Percentiles rank a stretch among this genome's conserved stretches.
Evolutionary conservation across 495 filamentous ascomycete genomes (phyloP).

Genomic region (Lepraria neglecta): DNA sequence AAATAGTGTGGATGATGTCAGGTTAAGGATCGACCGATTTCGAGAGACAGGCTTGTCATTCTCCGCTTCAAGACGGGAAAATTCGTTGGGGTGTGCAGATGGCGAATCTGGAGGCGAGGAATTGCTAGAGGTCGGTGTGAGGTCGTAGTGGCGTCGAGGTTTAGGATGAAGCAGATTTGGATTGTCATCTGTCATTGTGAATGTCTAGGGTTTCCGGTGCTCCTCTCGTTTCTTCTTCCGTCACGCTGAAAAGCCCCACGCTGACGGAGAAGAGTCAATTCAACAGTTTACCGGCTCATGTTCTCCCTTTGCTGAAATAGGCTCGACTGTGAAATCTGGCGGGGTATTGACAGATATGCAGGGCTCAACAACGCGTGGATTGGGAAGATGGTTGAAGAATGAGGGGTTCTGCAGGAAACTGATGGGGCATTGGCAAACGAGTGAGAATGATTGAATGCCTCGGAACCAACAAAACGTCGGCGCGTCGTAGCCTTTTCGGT

Average conservation of each 20-base stretch:
- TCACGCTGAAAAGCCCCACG: not conserved
- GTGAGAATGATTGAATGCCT: not conserved
- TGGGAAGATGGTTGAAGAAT: not conserved
- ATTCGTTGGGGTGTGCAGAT: conserved; percentile 33
- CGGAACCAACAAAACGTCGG: conserved; percentile 9
- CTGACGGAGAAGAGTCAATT: not conserved
- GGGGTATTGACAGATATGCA: not conserved
- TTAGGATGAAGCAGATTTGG: conserved; percentile 61
- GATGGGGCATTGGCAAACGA: not conserved
- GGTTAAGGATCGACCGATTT: conserved; percentile 72
- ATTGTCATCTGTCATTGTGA: conserved; percentile 33
- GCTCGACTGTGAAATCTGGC: not conserved
- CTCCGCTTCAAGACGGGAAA: conserved; percentile 29
- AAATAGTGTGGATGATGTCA: conserved; percentile 81
- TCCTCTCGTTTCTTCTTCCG: conserved; percentile 6
- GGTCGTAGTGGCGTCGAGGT: conserved; percentile 68
- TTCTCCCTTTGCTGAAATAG: not conserved
- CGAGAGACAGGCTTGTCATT: conserved; percentile 43
- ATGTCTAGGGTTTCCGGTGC: not conserved
- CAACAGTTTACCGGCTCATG: not conserved
- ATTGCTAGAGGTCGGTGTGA: conserved; percentile 49
- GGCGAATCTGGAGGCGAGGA: conserved; percentile 47
- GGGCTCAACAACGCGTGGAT: not conserved
- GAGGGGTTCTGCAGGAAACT: not conserved
- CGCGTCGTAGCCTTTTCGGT: not conserved